Conservation (phyloP, 140 eudicot species). For the Stevia rebaudiana region DNA sequence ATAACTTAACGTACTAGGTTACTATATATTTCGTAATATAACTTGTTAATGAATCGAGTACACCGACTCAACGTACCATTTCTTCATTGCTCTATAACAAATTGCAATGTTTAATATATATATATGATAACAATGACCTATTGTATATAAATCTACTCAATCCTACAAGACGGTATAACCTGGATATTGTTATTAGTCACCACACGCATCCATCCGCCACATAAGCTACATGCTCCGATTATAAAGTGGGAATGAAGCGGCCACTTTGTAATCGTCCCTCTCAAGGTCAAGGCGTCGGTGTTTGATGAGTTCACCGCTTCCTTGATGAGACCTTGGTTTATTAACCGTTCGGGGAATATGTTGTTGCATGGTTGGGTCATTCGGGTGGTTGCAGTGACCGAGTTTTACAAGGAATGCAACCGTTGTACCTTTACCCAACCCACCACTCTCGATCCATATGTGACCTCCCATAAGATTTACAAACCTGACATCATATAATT, state of each 20-base stretch:
- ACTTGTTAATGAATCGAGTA: neutral
- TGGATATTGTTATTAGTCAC: neutral
- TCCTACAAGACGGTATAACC: conserved; percentile 8
- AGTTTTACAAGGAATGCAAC: conserved; percentile 47
- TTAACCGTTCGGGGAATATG: conserved; percentile 17
- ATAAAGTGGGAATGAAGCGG: conserved; percentile 33
- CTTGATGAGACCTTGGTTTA: conserved; percentile 36
- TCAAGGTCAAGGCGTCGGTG: conserved; percentile 32
- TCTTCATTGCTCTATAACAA: conserved; percentile 8
- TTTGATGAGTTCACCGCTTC: conserved; percentile 51
- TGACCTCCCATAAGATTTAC: conserved; percentile 65
- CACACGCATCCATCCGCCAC: neutral
- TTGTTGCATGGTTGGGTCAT: conserved; percentile 36
- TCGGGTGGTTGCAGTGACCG: conserved; percentile 35
- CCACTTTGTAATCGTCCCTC: conserved; percentile 30
- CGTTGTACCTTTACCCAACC: conserved; percentile 52
- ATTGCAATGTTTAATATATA: neutral
- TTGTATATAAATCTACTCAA: conserved; percentile 14
- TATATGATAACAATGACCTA: neutral
- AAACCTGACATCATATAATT: conserved; percentile 43
- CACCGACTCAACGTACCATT: neutral
- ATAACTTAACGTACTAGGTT: neutral
- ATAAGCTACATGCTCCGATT: conserved; percentile 33
- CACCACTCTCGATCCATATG: conserved; percentile 65
- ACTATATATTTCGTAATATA: neutral